Evolutionary conservation across 305 asterid species (phyloP).

Genomic region (Fraxinus nigra): DNA sequence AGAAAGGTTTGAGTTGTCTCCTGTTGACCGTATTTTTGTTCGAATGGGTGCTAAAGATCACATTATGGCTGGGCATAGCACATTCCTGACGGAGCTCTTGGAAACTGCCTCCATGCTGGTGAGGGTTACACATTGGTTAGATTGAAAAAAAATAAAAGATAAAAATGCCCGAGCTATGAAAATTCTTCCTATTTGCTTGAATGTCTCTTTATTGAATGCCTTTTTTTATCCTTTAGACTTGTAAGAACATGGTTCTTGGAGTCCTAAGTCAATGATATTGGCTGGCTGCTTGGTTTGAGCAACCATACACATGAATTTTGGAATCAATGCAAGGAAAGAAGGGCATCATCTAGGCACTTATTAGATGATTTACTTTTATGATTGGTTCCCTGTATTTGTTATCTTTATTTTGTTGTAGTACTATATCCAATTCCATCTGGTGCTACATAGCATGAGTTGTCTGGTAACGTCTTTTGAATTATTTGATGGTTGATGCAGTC

Average conservation of each 20-base stretch:
- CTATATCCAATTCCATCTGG: slow-evolving; percentile 1
- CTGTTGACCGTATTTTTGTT: slow-evolving; percentile 84
- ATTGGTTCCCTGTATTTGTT: neutral
- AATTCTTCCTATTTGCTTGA: slow-evolving; percentile 8
- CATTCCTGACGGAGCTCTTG: slow-evolving; percentile 88
- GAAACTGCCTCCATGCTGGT: slow-evolving; percentile 99
- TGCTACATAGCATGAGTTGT: neutral
- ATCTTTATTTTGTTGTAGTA: neutral
- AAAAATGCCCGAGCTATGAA: neutral
- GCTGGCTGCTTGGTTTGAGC: neutral
- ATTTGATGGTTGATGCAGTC: slow-evolving; percentile 51
- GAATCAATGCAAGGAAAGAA: neutral
- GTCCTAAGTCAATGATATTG: neutral
- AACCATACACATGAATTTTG: neutral
- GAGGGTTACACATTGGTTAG: slow-evolving; percentile 17
- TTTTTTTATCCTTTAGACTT: neutral
- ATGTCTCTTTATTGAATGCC: neutral
- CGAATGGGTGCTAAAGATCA: slow-evolving; percentile 99
- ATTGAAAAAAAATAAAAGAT: neutral
- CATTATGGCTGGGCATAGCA: slow-evolving; percentile 95
- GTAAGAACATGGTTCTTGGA: neutral
- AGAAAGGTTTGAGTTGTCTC: slow-evolving; percentile 66
- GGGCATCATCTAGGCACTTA: slow-evolving; percentile 11
- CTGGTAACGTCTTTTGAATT: slow-evolving; percentile 17
- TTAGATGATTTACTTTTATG: slow-evolving; percentile 7